phyloP scores from a whole-genome alignment of 1,284 basidiomycete genomes.

The Cutaneotrichosporon mucoides region DNA sequence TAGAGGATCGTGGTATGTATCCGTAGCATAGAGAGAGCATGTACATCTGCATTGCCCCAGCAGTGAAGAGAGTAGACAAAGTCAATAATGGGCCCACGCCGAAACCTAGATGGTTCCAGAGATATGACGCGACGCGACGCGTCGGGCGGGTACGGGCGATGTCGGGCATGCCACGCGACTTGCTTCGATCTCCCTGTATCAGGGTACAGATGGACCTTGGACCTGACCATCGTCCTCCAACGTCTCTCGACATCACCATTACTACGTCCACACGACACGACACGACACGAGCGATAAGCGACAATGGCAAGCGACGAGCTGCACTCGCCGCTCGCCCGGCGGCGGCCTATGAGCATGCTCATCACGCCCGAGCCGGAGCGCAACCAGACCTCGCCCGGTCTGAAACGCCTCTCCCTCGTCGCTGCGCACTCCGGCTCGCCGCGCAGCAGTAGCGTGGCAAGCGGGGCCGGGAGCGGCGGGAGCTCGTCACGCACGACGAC shows the following conservation, averaged over 20 bases:
- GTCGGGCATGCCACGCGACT: too few species aligned
- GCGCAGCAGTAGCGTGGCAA: background rate
- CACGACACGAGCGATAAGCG: background rate
- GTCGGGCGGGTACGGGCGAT: too few species aligned
- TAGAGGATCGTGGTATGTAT: too few species aligned
- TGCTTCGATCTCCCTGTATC: too few species aligned
- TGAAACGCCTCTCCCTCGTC: conserved; percentile 26
- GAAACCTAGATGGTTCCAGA: too few species aligned
- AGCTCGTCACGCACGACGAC: background rate
- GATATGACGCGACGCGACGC: too few species aligned
- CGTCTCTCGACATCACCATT: background rate
- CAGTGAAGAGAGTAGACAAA: too few species aligned
- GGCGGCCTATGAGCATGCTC: background rate
- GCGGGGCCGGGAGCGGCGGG: background rate
- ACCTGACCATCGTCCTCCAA: background rate
- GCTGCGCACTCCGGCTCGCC: conserved; percentile 1
- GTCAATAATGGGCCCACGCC: too few species aligned
- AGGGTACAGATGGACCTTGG: too few species aligned
- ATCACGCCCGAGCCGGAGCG: too few species aligned
- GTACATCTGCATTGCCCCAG: too few species aligned
- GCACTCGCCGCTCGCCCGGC: background rate
- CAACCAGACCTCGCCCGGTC: background rate
- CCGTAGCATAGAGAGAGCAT: too few species aligned
- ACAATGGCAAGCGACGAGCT: background rate
- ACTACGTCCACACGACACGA: background rate